Evolutionary conservation across 2,329 filamentous ascomycete species (phyloP), one percentile per base, ranked within the genome.

Genomic region (Diaporthe sp.): DNA sequence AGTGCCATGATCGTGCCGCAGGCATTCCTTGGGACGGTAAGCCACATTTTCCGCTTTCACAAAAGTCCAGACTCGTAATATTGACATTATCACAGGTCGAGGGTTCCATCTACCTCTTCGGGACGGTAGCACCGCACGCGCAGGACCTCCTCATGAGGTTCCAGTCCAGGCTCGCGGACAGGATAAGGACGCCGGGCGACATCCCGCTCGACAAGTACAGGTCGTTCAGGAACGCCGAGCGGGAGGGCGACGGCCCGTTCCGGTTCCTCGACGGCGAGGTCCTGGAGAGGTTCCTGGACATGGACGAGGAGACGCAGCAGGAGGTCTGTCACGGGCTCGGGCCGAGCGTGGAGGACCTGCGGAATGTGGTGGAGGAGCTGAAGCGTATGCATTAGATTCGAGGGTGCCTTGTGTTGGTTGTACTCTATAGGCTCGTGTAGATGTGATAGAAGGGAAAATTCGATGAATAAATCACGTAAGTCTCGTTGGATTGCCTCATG

Each of bases 201-300:
- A 90, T 98, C 67, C 88, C 92, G 0, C 98, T 98, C 83, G 90
- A 92, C 53, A 87, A 89, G 31, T 99, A 94, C 86, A 91, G 97
- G n/a, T 94, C 94, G 0, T 98, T 96, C 85, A 92, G 92, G 76
- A 97, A 92, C 72, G 87, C 91, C 34, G 92, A 93, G 37, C 87
- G 92, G 25, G 91, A 94, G 76, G 90, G 91, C 0, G 92, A 94
- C 0, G 94, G 93, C 53, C 96, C 97, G 0, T 94, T 92, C 81
- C 90, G 96, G 1, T 98, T 98, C 80, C 91, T 99, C 17, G 97
- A 99, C 81, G 97, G 96, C 0, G 96, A 98, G 82, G 87, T 98
- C 80, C 88, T 99, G 17, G 96, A 98, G 85, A 85, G 91, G 71
- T 98, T 98, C 81, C 84, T 98, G 78, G 92, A 95, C 78, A 86